These are phyloP conservation scores for Plectosphaerella cucumerina DNA, from an alignment of 2,329 filamentous ascomycete genomes.

Conservation along the genomic window DNA sequence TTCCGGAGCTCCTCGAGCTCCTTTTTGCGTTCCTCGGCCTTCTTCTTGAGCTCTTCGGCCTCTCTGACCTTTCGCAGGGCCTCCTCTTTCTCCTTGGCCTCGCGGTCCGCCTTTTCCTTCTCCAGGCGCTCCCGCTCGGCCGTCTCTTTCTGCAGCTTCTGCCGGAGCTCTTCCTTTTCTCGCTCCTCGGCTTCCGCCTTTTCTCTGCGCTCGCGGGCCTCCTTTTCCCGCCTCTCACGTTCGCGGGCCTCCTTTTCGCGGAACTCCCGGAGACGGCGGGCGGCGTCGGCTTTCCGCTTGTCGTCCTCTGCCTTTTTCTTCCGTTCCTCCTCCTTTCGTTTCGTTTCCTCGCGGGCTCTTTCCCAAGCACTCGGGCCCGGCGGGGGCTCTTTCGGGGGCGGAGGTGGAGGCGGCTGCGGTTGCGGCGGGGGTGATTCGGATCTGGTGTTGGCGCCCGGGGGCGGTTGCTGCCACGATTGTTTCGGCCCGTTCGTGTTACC, in stretches of 20 bases:
- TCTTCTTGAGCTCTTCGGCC: slow-evolving; percentile 17
- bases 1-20: slow-evolving; percentile 17
- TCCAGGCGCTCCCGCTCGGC: slow-evolving; percentile 36
- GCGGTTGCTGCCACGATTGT: slow-evolving; percentile 31
- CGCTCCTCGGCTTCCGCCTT: slow-evolving; percentile 29
- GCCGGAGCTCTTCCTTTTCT: slow-evolving; percentile 24
- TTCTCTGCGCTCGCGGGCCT: slow-evolving; percentile 28
- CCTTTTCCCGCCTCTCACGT: slow-evolving; percentile 33
- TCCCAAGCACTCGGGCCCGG: slow-evolving; percentile 17
- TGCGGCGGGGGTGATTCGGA: slow-evolving; percentile 4
- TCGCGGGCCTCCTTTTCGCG: slow-evolving; percentile 52
- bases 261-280: slow-evolving; percentile 47
- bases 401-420: no score
- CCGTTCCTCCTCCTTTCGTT: slow-evolving; percentile 59
- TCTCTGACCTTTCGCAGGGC: slow-evolving; percentile 21
- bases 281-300: slow-evolving; percentile 53
- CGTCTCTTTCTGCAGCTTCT: slow-evolving; percentile 20
- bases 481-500: slow-evolving; percentile 25
- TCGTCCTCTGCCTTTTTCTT: slow-evolving; percentile 57
- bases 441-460: slow-evolving; percentile 15
- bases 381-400: no score
- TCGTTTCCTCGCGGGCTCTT: slow-evolving; percentile 54
- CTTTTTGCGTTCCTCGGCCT: slow-evolving; percentile 25
- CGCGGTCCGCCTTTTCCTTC: slow-evolving; percentile 45
- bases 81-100: slow-evolving; percentile 25